phyloP scores from a whole-genome alignment of 129 eudicot genomes.

The Oenanthe sinensis region DNA sequence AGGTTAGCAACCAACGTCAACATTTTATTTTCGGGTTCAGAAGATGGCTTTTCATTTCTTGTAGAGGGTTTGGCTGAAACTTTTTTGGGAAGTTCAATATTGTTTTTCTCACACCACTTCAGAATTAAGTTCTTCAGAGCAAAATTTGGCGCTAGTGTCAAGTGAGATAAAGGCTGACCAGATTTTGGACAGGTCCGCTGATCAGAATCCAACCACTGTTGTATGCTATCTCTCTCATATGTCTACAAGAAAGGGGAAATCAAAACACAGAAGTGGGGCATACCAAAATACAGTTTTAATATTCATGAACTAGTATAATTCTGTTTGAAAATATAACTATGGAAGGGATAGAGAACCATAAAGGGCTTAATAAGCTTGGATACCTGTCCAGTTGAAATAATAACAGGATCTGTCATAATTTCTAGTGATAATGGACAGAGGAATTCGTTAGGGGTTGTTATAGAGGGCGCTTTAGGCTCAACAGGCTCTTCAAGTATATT shows the following conservation, averaged over 20 bases:
- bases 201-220: slow-evolving; percentile 64
- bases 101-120: slow-evolving; percentile 72
- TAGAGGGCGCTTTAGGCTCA: slow-evolving; percentile 24
- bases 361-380: neutral
- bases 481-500: slow-evolving; percentile 43
- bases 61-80: slow-evolving; percentile 22
- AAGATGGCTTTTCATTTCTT: slow-evolving; percentile 19
- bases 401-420: slow-evolving; percentile 88
- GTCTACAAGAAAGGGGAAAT: slow-evolving; percentile 32
- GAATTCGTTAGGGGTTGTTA: slow-evolving; percentile 63
- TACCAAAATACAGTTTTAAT: neutral
- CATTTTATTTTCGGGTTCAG: slow-evolving; percentile 31
- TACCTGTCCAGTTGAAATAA: slow-evolving; percentile 85
- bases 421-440: slow-evolving; percentile 78
- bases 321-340: neutral
- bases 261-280: neutral
- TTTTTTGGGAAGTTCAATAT: slow-evolving; percentile 45
- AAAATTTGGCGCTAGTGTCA: slow-evolving; percentile 56
- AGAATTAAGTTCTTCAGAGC: slow-evolving; percentile 61
- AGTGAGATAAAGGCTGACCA: slow-evolving; percentile 60
- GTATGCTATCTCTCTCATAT: slow-evolving; percentile 80
- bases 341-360: neutral
- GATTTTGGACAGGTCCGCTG: slow-evolving; percentile 79
- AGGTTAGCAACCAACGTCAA: slow-evolving; percentile 39
- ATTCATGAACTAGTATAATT: neutral